Evolutionary conservation across 495 filamentous ascomycete genomes (phyloP).

Genomic region (Aspergillus mulundensis): DNA sequence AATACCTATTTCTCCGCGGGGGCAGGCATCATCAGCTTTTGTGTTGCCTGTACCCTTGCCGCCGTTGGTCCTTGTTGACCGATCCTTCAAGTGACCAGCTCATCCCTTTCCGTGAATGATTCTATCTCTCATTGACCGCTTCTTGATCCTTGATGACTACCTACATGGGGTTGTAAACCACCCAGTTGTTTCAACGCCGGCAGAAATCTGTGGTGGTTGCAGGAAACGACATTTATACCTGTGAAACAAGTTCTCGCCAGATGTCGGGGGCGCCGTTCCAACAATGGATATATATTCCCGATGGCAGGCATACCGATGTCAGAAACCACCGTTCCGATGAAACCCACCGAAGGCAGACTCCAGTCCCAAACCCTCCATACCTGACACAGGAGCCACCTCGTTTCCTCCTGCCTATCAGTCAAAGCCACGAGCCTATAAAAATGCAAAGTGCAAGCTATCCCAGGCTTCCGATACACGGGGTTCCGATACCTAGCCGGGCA

Average conservation of each 20-base stretch:
- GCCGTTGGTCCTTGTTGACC: background rate
- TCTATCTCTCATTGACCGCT: background rate
- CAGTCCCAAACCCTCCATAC: constrained; percentile 9
- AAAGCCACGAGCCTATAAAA: constrained; percentile 21
- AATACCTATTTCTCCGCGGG: background rate
- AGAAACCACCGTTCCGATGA: constrained; percentile 11
- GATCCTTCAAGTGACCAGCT: background rate
- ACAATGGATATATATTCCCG: constrained; percentile 16
- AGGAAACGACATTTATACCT: background rate
- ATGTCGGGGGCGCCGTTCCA: constrained; percentile 24
- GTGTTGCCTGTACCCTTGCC: background rate
- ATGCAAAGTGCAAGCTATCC: constrained; percentile 13
- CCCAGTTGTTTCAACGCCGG: background rate
- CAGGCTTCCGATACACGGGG: constrained; percentile 17
- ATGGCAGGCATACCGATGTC: constrained; percentile 12
- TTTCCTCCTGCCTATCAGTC: constrained; percentile 19
- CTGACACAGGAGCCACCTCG: constrained; percentile 17
- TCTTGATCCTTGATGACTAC: background rate
- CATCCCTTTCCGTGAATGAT: background rate
- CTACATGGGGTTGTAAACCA: background rate
- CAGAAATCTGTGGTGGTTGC: background rate
- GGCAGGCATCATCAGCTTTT: background rate
- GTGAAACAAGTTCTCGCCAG: constrained; percentile 12
- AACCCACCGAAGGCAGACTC: constrained; percentile 4
- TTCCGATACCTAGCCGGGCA: constrained; percentile 15